Percentiles rank a stretch among this genome's conserved stretches.
phyloP scores from a whole-genome alignment of 2,329 filamentous ascomycete species.

The Xylariales sp. region DNA sequence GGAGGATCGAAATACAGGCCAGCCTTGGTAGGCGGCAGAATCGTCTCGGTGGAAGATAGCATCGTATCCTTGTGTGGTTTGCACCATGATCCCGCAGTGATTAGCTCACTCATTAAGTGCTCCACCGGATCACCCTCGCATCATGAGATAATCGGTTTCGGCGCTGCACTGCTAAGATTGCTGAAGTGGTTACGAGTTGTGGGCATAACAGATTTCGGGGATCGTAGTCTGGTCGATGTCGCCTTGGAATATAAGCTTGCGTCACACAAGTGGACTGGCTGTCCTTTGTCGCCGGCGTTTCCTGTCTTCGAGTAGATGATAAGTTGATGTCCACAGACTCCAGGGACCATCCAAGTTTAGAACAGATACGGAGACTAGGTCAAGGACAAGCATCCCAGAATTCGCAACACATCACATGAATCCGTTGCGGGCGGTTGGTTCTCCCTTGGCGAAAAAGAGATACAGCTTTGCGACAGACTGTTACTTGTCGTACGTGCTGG shows the following conservation, averaged over 20 bases:
- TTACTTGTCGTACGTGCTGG: conserved; percentile 1
- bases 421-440: conserved; percentile 1
- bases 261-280: conserved; percentile 3
- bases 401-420: conserved; percentile 4
- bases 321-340: neutral
- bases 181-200: neutral
- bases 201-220: too few species aligned
- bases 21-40: conserved; percentile 22
- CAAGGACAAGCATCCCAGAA: neutral
- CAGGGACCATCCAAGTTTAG: conserved; percentile 7
- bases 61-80: conserved; percentile 33
- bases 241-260: conserved; percentile 1
- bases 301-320: neutral
- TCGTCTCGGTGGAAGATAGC: conserved; percentile 23
- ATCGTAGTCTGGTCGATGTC: conserved; percentile 1
- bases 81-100: conserved; percentile 11
- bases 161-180: conserved; percentile 1
- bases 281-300: neutral
- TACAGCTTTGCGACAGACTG: neutral
- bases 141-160: conserved; percentile 2
- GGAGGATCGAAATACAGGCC: conserved; percentile 25
- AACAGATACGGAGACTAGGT: neutral
- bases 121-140: conserved; percentile 4
- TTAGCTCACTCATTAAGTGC: conserved; percentile 11
- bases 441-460: neutral